Conservation (phyloP, 129 eudicot genomes). For the Helichrysum umbraculigerum region DNA sequence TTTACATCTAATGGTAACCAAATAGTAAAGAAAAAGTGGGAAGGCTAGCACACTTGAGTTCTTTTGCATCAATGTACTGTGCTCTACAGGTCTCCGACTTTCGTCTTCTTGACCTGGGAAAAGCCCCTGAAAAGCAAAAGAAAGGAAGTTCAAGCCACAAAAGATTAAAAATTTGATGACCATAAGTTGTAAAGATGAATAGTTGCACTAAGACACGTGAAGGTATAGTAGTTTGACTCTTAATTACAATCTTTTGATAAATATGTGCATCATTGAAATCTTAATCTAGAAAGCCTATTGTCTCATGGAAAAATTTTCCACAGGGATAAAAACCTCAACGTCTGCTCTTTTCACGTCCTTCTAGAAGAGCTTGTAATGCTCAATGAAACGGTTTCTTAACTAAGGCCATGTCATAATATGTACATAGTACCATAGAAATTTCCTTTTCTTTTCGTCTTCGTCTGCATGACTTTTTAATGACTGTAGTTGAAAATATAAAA, state of each 20-base stretch:
- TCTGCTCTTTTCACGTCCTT: too few relatives aligned
- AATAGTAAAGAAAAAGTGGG: constrained; percentile 14
- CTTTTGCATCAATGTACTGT: constrained; percentile 81
- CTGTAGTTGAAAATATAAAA: too few relatives aligned
- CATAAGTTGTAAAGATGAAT: background rate
- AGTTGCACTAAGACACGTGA: background rate
- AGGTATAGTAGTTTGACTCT: background rate
- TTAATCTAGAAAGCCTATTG: too few relatives aligned
- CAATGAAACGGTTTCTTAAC: too few relatives aligned
- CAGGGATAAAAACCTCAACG: too few relatives aligned
- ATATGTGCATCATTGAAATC: background rate
- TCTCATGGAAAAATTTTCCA: too few relatives aligned
- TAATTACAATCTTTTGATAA: background rate
- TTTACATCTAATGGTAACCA: background rate
- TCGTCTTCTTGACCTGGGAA: constrained; percentile 73
- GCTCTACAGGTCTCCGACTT: constrained; percentile 96
- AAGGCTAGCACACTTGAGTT: constrained; percentile 45
- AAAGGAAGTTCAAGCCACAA: background rate
- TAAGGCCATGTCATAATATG: too few relatives aligned
- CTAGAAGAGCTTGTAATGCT: too few relatives aligned
- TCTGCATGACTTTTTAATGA: too few relatives aligned
- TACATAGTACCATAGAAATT: too few relatives aligned
- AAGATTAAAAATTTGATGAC: background rate
- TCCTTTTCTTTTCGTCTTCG: too few relatives aligned
- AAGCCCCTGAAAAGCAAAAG: constrained; percentile 45